phyloP scores from a whole-genome alignment of 78 protist species.

The Dictyostelium firmibasis region DNA sequence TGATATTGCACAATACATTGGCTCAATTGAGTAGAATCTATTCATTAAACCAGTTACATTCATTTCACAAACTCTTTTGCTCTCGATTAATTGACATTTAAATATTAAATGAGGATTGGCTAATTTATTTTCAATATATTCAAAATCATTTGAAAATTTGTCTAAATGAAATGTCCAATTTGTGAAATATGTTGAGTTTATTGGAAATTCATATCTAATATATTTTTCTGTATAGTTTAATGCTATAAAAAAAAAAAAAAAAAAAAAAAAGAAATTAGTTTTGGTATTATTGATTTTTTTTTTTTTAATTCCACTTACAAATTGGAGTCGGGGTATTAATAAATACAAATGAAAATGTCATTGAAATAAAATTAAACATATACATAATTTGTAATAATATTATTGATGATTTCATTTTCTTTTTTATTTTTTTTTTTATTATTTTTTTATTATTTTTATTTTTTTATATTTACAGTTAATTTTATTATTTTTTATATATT shows the following conservation, averaged over 20 bases:
- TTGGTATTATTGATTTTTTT: too few relatives aligned
- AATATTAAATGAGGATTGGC: not conserved
- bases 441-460: too few relatives aligned
- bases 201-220: not conserved
- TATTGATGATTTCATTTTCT: too few relatives aligned
- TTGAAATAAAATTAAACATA: not conserved
- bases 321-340: not conserved
- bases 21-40: not conserved
- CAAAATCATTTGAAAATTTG: not conserved
- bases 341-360: not conserved
- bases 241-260: not conserved
- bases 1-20: not conserved
- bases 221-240: not conserved
- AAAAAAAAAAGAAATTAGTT: too few relatives aligned
- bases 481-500: too few relatives aligned
- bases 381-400: too few relatives aligned
- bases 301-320: not conserved
- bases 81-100: not conserved
- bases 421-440: too few relatives aligned
- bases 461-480: too few relatives aligned
- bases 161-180: not conserved
- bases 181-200: not conserved
- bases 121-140: not conserved
- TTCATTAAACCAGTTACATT: not conserved
- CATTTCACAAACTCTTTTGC: not conserved